Percentiles rank a stretch among this genome's conserved stretches.
Conservation (phyloP, 2,329 filamentous ascomycete species). For the Colletotrichum graminicola region DNA sequence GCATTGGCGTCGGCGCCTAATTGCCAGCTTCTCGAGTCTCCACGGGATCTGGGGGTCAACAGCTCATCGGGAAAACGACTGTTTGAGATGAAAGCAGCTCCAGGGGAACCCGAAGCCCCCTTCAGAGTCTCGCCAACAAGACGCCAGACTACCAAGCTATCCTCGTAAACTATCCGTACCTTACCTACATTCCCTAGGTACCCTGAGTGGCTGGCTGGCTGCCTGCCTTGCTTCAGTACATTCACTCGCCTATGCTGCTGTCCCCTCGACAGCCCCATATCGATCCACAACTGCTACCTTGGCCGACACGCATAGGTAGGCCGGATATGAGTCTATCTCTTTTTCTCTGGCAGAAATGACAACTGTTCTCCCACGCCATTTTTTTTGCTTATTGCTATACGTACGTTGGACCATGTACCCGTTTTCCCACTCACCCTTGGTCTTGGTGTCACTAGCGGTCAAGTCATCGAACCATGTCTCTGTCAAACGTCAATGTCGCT, state of each 20-base stretch:
- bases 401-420: conserved; percentile 22
- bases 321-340: neutral
- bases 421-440: conserved; percentile 26
- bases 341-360: conserved; percentile 10
- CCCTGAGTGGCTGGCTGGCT: neutral
- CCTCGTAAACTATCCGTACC: neutral
- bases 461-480: conserved; percentile 17
- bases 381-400: conserved; percentile 32
- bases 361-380: conserved; percentile 22
- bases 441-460: conserved; percentile 20
- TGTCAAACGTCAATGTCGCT: conserved; percentile 14
- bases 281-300: neutral
- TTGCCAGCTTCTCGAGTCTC: neutral
- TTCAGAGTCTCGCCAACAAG: conserved; percentile 4
- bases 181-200: neutral
- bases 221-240: neutral
- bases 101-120: conserved; percentile 16
- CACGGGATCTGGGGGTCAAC: conserved; percentile 16
- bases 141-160: neutral
- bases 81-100: conserved; percentile 21
- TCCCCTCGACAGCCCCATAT: neutral
- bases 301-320: neutral
- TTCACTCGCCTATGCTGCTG: neutral
- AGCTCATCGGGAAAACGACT: conserved; percentile 16
- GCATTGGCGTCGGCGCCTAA: conserved; percentile 19